These are phyloP conservation scores for Cyanidium caldarium DNA, from an alignment of 23 red algal species.

Conservation along the genomic window DNA sequence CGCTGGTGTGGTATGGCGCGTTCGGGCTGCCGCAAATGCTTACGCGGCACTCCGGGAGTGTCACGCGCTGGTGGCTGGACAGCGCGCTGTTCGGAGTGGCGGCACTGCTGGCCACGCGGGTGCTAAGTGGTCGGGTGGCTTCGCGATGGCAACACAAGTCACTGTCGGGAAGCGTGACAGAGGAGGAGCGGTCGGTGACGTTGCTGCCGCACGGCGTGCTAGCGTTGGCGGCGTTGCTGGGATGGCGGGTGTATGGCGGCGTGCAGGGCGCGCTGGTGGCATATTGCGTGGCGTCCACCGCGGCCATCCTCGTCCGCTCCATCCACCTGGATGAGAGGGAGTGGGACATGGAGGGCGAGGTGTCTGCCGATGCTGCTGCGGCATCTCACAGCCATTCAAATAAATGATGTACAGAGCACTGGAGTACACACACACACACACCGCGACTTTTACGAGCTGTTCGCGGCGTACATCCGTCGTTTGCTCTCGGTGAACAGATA, in stretches of 20 bases:
- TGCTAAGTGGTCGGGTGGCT: no score
- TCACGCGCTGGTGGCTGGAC: background rate
- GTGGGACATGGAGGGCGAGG: no score
- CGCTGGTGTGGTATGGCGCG: background rate
- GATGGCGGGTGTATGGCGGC: background rate
- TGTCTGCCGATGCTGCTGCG: no score
- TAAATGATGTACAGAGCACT: no score
- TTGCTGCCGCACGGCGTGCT: background rate
- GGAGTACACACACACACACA: no score
- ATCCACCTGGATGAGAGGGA: no score
- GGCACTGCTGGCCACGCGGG: background rate
- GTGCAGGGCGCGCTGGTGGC: background rate
- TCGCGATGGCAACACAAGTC: no score
- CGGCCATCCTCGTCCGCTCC: no score
- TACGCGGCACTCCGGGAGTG: background rate
- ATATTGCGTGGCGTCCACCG: no score
- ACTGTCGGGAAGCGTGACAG: background rate
- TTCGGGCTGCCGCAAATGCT: background rate
- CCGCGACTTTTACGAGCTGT: no score
- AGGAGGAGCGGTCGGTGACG: background rate
- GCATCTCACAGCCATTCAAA: no score
- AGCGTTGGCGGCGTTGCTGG: background rate
- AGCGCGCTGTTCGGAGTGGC: background rate
- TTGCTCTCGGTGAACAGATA: conserved; percentile 58
- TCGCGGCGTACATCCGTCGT: background rate